Conservation (phyloP, 169 alveolate genomes). For the Plasmodium ovale region DNA sequence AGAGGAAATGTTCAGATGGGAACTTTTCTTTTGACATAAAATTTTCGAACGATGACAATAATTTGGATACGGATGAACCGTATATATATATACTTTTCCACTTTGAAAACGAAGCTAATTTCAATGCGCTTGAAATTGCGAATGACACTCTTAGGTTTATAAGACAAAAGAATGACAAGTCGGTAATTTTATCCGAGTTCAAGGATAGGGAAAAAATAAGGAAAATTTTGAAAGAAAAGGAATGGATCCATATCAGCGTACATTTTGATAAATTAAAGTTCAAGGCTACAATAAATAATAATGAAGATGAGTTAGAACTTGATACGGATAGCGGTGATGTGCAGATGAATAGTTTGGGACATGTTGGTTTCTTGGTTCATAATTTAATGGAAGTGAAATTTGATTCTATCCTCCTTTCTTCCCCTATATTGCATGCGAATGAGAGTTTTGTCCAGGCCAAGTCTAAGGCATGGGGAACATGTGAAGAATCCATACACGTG, state of each 20-base stretch:
- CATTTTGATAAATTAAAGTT: conserved; percentile 75
- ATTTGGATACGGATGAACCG: neutral
- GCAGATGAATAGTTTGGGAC: conserved; percentile 78
- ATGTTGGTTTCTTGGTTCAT: conserved; percentile 73
- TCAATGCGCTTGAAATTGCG: conserved; percentile 56
- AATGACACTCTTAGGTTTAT: conserved; percentile 13
- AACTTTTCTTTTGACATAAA: conserved; percentile 37
- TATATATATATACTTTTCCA: conserved; percentile 50
- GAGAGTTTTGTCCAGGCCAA: conserved; percentile 56
- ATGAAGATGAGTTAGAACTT: conserved; percentile 63
- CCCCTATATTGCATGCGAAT: conserved; percentile 17
- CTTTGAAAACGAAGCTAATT: conserved; percentile 49
- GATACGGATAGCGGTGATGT: conserved; percentile 68
- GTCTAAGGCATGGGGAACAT: conserved; percentile 82
- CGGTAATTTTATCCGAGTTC: conserved; percentile 77
- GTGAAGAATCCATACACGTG: conserved; percentile 81
- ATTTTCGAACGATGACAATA: conserved; percentile 13
- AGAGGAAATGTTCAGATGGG: conserved; percentile 54
- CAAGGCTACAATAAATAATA: conserved; percentile 63
- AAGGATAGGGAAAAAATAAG: conserved; percentile 78
- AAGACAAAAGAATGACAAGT: conserved; percentile 66
- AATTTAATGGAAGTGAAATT: conserved; percentile 77
- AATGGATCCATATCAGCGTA: conserved; percentile 81
- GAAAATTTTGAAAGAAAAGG: conserved; percentile 54
- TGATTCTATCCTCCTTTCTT: conserved; percentile 55